These are phyloP conservation scores for Boechera stricta DNA, from an alignment of 345 rosid genomes.

Conservation along the genomic window DNA sequence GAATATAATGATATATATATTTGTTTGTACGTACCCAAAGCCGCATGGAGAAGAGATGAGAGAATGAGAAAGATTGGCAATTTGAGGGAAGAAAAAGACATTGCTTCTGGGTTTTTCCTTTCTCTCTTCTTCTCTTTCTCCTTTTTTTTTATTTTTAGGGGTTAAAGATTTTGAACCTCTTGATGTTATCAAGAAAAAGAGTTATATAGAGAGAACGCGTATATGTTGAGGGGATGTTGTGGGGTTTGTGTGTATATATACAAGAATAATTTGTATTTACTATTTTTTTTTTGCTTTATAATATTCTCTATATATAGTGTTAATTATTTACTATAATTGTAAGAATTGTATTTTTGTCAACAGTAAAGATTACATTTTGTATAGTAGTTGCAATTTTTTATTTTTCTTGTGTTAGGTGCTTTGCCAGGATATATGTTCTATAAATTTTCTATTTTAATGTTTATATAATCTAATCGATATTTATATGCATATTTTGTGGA, in stretches of 20 bases:
- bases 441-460: neutral
- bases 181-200: conserved; percentile 18
- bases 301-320: conserved; percentile 22
- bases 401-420: neutral
- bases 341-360: conserved; percentile 7
- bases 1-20: too few species aligned
- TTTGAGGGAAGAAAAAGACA: conserved; percentile 66
- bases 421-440: neutral
- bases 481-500: neutral
- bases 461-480: neutral
- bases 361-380: neutral
- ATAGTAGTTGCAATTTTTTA: neutral
- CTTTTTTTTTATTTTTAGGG: conserved; percentile 19
- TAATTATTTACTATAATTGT: neutral
- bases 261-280: conserved; percentile 23
- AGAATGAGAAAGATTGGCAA: conserved; percentile 55
- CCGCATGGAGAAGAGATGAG: conserved; percentile 68
- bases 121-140: conserved; percentile 22
- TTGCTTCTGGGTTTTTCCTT: conserved; percentile 29
- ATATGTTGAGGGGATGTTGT: conserved; percentile 20
- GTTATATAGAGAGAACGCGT: conserved; percentile 5
- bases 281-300: conserved; percentile 2
- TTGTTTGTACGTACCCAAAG: conserved; percentile 59
- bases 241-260: conserved; percentile 27
- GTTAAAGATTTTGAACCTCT: conserved; percentile 22